A percentile compares a stretch with the other conserved stretches of the same genome.
Conservation (phyloP, 441 rosid species). For the Mallotus repandus region DNA sequence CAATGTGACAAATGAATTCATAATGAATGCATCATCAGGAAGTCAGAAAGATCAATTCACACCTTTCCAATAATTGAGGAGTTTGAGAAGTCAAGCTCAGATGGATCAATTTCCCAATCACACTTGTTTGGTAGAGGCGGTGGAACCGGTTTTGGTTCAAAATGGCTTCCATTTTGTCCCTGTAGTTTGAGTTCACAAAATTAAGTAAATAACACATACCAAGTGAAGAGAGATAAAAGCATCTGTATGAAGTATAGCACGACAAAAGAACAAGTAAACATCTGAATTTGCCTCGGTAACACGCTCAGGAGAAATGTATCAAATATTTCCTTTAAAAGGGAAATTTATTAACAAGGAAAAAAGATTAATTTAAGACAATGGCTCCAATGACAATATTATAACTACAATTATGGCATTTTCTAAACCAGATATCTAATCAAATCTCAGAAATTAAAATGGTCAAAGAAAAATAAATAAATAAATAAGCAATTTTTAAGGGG, state of each 20-base stretch:
- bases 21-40: conserved; percentile 3
- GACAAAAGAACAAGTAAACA: too few relatives aligned
- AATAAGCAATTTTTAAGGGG: too few relatives aligned
- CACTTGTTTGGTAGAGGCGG: conserved; percentile 96
- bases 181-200: conserved; percentile 33
- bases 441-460: too few relatives aligned
- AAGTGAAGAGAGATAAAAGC: conserved; percentile 10
- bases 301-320: too few relatives aligned
- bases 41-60: conserved; percentile 16
- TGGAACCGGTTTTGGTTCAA: conserved; percentile 90
- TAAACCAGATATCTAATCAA: neutral
- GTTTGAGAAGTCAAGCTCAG: conserved; percentile 87
- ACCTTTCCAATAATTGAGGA: conserved; percentile 86
- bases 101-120: conserved; percentile 99
- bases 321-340: too few relatives aligned
- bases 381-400: too few relatives aligned
- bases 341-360: neutral
- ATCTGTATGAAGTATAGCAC: too few relatives aligned
- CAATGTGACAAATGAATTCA: neutral
- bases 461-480: too few relatives aligned
- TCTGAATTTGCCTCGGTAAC: too few relatives aligned
- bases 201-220: conserved; percentile 5
- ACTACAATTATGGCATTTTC: neutral
- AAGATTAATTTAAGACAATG: neutral
- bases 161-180: conserved; percentile 99